Evolutionary conservation across 768 basidiomycete genomes (phyloP), one percentile per base, ranked within the genome.

Genomic region (Naganishia kalamii): DNA sequence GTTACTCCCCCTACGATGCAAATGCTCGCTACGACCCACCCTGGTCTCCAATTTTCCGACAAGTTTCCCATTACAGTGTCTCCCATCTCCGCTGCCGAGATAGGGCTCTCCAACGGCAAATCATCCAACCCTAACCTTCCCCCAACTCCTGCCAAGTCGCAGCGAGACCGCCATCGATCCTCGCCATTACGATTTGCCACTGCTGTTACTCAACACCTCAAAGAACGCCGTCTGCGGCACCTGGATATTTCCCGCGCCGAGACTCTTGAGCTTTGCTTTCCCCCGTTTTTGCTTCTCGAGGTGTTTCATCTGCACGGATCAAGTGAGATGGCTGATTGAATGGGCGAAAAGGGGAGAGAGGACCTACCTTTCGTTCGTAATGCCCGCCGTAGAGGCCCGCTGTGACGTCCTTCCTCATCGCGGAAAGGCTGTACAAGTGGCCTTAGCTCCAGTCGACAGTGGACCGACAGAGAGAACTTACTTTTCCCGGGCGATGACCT

Each of bases 191-290:
- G 37, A 47, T 29, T 64, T 64, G 8, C 63, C 50, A 25, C 25
- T 65, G 23, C 70, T 59, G 44, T 71, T 71, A 33, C 73, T 69
- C 67, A 98, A 81, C 60, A 97, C 87, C 68, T 90, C 85, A 77
- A 89, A 96, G 83, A 99, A 98, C 1, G 93, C 94, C 72, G 93
- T 91, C 72, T 96, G 92, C 32, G 93, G 92, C 44, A 99, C 84
- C 67, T 77, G 72, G 57, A 97, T 90, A 63, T 82, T 86, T 37
- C 92, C 77, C 1, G 75, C 57, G 3, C 66, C 92, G 60, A 94
- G 82, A 67, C 85, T 85, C 80, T 94, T 97, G 84, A 98, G 87
- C 66, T 83, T 83, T 59, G 86, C 84, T 79, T 97, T 97, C 44
- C 90, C 87, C 76, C 90, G 91, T 79, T 96, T 96, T 78, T 99